Conservation (phyloP, 179 eudicot species). For the Carnegiea gigantea region DNA sequence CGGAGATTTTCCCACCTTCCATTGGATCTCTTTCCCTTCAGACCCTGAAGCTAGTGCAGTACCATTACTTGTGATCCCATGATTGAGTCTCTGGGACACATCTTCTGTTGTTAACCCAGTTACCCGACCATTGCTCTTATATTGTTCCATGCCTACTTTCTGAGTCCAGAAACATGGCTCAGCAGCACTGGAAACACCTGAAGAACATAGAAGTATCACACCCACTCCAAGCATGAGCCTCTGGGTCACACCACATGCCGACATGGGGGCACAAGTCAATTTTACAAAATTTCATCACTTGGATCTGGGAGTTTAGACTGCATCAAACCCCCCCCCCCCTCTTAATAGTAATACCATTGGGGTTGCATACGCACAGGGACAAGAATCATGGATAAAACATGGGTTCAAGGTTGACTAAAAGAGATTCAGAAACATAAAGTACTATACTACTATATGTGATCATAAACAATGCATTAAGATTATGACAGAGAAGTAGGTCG, state of each 20-base stretch:
- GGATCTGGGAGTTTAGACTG: not conserved
- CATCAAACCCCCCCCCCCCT: not conserved
- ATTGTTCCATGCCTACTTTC: constrained; percentile 36
- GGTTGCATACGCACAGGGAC: not conserved
- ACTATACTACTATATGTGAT: not conserved
- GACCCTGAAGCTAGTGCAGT: constrained; percentile 26
- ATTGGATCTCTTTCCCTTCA: constrained; percentile 51
- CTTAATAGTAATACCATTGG: not conserved
- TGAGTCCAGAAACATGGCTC: constrained; percentile 47
- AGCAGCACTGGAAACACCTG: constrained; percentile 27
- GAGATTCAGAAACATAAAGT: not conserved
- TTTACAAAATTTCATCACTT: not conserved
- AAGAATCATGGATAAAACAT: not conserved
- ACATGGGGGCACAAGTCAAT: not conserved
- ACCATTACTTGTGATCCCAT: constrained; percentile 33
- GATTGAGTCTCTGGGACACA: constrained; percentile 28
- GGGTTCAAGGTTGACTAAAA: not conserved
- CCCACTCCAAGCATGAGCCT: not conserved
- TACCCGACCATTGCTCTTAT: constrained; percentile 30
- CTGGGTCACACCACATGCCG: not conserved
- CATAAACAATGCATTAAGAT: not conserved
- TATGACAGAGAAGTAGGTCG: not conserved
- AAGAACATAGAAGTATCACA: constrained; percentile 8
- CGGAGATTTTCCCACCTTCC: constrained; percentile 47
- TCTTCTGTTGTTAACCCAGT: constrained; percentile 40